A percentile compares a stretch with the other conserved stretches of the same genome.
Conservation (phyloP, 2,329 filamentous ascomycete species). For the Fusarium haematococcum region DNA sequence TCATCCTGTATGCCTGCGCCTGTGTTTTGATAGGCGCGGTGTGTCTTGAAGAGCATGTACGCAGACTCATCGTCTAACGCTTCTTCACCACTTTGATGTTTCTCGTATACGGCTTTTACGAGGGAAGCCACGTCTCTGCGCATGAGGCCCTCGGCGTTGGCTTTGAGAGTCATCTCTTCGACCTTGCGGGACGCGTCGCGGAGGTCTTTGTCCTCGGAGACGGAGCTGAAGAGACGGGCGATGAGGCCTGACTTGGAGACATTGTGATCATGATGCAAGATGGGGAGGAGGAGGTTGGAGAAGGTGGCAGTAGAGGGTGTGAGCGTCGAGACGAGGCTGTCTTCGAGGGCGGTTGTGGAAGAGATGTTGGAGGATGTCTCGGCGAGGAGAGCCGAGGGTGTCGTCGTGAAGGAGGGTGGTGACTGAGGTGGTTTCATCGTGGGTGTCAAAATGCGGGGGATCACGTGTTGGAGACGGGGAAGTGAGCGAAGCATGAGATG, state of each 20-base stretch:
- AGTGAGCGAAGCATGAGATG: neutral
- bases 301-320: constrained; percentile 38
- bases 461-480: neutral
- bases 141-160: constrained; percentile 34
- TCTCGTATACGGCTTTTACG: constrained; percentile 37
- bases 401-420: constrained; percentile 35
- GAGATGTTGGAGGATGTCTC: constrained; percentile 51
- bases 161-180: constrained; percentile 37
- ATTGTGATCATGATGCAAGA: constrained; percentile 38
- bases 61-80: constrained; percentile 32
- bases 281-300: constrained; percentile 31
- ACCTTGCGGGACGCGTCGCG: constrained; percentile 45
- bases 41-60: constrained; percentile 42
- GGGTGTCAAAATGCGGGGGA: neutral
- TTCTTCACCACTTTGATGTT: constrained; percentile 24
- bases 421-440: constrained; percentile 39
- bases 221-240: constrained; percentile 42
- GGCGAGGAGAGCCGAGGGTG: constrained; percentile 26
- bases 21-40: constrained; percentile 43
- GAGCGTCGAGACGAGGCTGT: constrained; percentile 32
- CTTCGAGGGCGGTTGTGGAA: constrained; percentile 32
- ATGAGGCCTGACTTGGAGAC: constrained; percentile 27
- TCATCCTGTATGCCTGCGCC: constrained; percentile 41
- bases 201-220: constrained; percentile 37
- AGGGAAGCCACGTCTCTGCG: constrained; percentile 41